phyloP scores from a whole-genome alignment of 2,329 filamentous ascomycete species.

The Leptographium lundbergii region DNA sequence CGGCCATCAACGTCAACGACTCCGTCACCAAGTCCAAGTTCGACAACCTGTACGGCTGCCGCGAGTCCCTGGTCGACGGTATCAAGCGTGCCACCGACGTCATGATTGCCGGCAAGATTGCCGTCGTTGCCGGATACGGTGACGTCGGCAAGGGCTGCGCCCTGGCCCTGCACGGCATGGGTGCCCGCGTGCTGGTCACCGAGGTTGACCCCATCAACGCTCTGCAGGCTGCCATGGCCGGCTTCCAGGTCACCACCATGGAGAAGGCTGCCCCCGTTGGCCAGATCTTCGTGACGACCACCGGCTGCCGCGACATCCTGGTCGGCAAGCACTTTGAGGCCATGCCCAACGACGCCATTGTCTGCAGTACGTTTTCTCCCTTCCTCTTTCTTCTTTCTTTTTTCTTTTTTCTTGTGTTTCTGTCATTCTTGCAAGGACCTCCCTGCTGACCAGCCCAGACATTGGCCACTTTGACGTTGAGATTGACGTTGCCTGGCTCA shows the following conservation, averaged over 20 bases:
- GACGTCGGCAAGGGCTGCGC: constrained; percentile 99
- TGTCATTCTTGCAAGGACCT: too few species aligned
- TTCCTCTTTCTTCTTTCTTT: too few species aligned
- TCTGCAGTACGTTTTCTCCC: constrained; percentile 79
- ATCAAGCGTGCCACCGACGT: constrained; percentile 99
- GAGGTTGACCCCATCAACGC: constrained; percentile 99
- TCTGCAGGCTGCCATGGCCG: constrained; percentile 94
- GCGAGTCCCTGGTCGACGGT: constrained; percentile 95
- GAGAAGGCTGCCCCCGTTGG: constrained; percentile 80
- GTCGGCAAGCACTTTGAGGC: constrained; percentile 82
- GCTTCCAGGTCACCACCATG: constrained; percentile 93
- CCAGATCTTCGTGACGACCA: constrained; percentile 99
- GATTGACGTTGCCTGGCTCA: constrained; percentile 99
- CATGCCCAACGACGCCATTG: constrained; percentile 96
- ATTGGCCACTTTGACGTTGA: constrained; percentile 99
- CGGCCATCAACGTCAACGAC: constrained; percentile 99
- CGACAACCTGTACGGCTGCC: constrained; percentile 99
- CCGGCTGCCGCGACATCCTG: constrained; percentile 96
- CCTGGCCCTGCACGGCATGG: constrained; percentile 91
- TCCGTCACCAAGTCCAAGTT: constrained; percentile 99
- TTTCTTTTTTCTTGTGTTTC: neutral
- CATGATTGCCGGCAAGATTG: constrained; percentile 99
- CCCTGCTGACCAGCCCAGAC: constrained; percentile 36
- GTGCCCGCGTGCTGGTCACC: constrained; percentile 89
- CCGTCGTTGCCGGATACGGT: constrained; percentile 94